Conservation (phyloP, 2,329 filamentous ascomycete genomes). For the Elsinoe necatrix region DNA sequence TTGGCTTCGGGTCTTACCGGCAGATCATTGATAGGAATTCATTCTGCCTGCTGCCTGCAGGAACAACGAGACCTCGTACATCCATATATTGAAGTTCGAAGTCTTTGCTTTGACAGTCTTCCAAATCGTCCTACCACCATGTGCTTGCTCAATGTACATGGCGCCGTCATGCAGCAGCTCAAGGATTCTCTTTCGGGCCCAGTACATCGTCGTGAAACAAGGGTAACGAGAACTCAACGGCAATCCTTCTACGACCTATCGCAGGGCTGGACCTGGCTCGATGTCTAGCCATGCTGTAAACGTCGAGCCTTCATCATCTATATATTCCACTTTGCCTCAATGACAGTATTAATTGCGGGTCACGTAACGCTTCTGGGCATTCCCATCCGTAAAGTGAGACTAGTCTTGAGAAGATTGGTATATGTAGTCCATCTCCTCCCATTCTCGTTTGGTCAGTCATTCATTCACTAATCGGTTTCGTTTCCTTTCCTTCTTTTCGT, state of each 20-base stretch:
- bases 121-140: slow-evolving; percentile 1
- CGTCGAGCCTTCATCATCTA: background rate
- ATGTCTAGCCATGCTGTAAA: background rate
- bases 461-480: slow-evolving; percentile 13
- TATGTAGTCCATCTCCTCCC: background rate
- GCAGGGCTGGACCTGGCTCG: background rate
- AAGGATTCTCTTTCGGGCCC: background rate
- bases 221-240: slow-evolving; percentile 3
- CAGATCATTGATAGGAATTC: background rate
- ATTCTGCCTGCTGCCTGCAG: background rate
- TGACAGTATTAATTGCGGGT: background rate
- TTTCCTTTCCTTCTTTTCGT: slow-evolving; percentile 9
- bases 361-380: background rate
- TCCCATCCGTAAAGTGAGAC: background rate
- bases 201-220: slow-evolving; percentile 1
- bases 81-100: background rate
- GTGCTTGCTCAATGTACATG: background rate
- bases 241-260: slow-evolving; percentile 6
- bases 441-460: background rate
- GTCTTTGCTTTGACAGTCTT: background rate
- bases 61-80: background rate
- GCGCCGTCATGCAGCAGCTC: background rate
- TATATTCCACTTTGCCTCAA: slow-evolving; percentile 1
- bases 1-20: background rate
- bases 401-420: background rate